Percentiles rank a stretch among this genome's conserved stretches.
Conservation (phyloP, 192 early-diverging fungal genomes). For the Oehlia diaphana region DNA sequence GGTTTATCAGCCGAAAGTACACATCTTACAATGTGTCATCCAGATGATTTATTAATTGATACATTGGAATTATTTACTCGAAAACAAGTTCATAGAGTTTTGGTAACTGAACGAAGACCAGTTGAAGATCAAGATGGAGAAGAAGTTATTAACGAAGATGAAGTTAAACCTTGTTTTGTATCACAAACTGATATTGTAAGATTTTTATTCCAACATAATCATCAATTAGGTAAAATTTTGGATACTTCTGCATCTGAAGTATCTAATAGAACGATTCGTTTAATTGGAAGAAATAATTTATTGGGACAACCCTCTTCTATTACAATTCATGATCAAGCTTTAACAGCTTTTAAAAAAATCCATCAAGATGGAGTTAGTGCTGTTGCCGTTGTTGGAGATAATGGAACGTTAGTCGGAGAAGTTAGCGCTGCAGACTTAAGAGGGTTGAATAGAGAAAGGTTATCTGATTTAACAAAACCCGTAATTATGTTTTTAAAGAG, state of each 20-base stretch:
- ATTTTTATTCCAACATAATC: constrained; percentile 51
- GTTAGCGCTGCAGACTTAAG: constrained; percentile 73
- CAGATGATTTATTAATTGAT: constrained; percentile 25
- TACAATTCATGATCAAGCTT: constrained; percentile 45
- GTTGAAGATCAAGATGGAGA: constrained; percentile 22
- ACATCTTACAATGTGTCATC: constrained; percentile 21
- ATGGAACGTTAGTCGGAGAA: constrained; percentile 62
- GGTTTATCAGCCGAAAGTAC: constrained; percentile 23
- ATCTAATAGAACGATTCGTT: constrained; percentile 31
- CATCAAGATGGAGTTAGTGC: constrained; percentile 50
- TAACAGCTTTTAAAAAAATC: constrained; percentile 46
- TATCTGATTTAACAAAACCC: constrained; percentile 58
- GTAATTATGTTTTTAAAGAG: constrained; percentile 64
- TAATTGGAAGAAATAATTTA: constrained; percentile 20
- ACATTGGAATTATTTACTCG: constrained; percentile 41
- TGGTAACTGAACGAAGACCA: constrained; percentile 42
- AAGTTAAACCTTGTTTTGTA: constrained; percentile 36
- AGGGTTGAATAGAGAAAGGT: constrained; percentile 61
- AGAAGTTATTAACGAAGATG: constrained; percentile 26
- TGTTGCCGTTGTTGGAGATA: constrained; percentile 62
- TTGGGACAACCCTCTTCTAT: constrained; percentile 36
- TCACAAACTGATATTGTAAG: constrained; percentile 57
- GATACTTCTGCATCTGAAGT: constrained; percentile 36
- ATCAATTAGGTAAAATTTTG: constrained; percentile 50
- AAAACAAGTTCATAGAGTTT: constrained; percentile 47